Conservation (phyloP, 202 grass and related monocot genomes). For the Panicum hallii region DNA sequence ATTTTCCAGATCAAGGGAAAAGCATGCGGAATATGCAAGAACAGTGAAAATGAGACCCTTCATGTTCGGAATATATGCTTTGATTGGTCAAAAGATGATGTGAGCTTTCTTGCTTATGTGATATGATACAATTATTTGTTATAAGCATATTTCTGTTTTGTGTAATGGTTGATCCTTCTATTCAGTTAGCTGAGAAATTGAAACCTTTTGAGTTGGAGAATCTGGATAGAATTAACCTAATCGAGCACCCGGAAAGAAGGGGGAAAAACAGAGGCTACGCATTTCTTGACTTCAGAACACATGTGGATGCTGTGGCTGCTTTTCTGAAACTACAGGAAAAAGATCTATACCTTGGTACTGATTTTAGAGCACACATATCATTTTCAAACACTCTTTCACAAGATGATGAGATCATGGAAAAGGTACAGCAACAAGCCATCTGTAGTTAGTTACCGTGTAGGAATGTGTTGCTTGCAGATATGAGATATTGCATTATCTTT, state of each 20-base stretch:
- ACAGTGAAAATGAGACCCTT: slow-evolving; percentile 65
- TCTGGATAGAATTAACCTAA: slow-evolving; percentile 65
- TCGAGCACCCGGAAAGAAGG: slow-evolving; percentile 60
- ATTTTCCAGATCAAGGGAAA: slow-evolving; percentile 65
- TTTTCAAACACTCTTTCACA: slow-evolving; percentile 67
- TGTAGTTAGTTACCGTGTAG: slow-evolving; percentile 19
- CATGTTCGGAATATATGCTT: slow-evolving; percentile 69
- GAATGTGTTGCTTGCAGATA: slow-evolving; percentile 8
- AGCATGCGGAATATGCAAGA: slow-evolving; percentile 63
- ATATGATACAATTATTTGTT: slow-evolving; percentile 22
- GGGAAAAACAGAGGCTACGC: slow-evolving; percentile 74
- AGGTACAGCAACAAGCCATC: slow-evolving; percentile 45
- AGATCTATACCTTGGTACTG: slow-evolving; percentile 64
- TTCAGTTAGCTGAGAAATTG: slow-evolving; percentile 62
- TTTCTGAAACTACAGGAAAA: slow-evolving; percentile 65
- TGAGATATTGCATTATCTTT: slow-evolving; percentile 20
- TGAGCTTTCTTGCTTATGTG: slow-evolving; percentile 44
- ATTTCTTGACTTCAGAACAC: slow-evolving; percentile 64
- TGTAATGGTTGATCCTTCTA: slow-evolving; percentile 34
- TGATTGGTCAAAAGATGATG: slow-evolving; percentile 67
- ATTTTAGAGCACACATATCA: slow-evolving; percentile 63
- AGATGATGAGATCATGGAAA: slow-evolving; percentile 70
- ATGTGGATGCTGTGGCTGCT: slow-evolving; percentile 62
- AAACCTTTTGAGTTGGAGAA: slow-evolving; percentile 58
- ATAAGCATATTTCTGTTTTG: slow-evolving; percentile 37